Percentiles rank a stretch among this genome's conserved stretches.
phyloP scores from a whole-genome alignment of 331 rosid genomes.

The Phaseolus coccineus region DNA sequence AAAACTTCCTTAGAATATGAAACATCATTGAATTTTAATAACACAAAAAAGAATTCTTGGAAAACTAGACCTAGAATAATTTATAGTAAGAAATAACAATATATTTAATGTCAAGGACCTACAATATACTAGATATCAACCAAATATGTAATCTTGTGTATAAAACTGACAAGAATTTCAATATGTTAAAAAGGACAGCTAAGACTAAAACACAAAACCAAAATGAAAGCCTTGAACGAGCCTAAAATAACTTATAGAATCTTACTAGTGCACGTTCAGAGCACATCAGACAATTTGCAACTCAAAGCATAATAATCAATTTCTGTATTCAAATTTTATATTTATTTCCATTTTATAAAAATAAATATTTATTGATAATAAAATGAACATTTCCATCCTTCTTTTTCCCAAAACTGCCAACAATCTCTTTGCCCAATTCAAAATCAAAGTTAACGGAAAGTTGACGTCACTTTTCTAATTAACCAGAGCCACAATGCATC shows the following conservation, averaged over 20 bases:
- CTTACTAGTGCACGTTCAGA: neutral
- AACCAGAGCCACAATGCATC: neutral
- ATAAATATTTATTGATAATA: neutral
- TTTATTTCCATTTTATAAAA: neutral
- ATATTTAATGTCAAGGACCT: neutral
- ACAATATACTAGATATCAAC: neutral
- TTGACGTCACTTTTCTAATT: neutral
- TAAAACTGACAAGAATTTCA: too few relatives aligned
- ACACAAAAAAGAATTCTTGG: neutral
- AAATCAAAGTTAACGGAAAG: neutral
- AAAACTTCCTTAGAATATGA: neutral
- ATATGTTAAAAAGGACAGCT: too few relatives aligned
- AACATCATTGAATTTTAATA: neutral
- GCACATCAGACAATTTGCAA: slow-evolving; percentile 9
- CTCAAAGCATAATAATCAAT: slow-evolving; percentile 2
- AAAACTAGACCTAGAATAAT: neutral
- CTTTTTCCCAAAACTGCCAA: neutral
- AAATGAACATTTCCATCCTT: neutral
- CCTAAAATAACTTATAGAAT: neutral
- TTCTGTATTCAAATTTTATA: neutral
- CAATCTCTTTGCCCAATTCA: neutral
- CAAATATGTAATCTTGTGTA: neutral
- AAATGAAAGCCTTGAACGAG: neutral
- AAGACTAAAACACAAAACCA: too few relatives aligned
- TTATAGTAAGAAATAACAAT: neutral